These are phyloP conservation scores for Neofusicoccum ribis DNA, from an alignment of 2,329 filamentous ascomycete genomes.

Conservation along the genomic window DNA sequence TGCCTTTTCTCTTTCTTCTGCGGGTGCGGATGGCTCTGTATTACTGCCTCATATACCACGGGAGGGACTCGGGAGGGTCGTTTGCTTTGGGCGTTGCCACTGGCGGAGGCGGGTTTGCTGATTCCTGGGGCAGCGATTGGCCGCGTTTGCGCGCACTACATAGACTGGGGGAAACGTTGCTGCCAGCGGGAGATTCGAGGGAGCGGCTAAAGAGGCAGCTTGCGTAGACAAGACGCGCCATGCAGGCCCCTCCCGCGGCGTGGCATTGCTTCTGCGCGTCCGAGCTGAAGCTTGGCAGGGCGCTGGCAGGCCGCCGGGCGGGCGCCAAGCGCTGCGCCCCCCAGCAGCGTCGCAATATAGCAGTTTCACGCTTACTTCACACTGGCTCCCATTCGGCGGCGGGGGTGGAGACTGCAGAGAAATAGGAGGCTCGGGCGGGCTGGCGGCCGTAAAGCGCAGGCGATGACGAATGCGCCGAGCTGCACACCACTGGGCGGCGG, in stretches of 20 bases:
- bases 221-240: conserved; percentile 15
- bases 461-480: conserved; percentile 8
- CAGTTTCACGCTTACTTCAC: conserved; percentile 6
- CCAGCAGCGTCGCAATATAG: conserved; percentile 10
- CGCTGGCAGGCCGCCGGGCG: background rate
- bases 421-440: conserved; percentile 2
- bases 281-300: background rate
- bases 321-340: conserved; percentile 4
- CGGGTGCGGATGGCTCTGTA: background rate
- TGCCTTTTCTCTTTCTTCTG: background rate
- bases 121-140: background rate
- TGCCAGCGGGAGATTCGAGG: background rate
- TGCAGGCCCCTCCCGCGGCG: conserved; percentile 3
- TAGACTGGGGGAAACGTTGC: background rate
- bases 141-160: background rate
- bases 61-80: background rate
- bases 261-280: conserved; percentile 5
- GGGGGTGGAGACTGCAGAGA: background rate
- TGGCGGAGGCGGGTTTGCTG: background rate
- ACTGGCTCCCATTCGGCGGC: background rate
- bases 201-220: background rate
- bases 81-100: conserved; percentile 7
- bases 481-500: conserved; percentile 4
- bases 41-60: conserved; percentile 15
- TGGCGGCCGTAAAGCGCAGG: background rate